Base-by-base conservation (phyloP, 805 yeast genomes). In the Nakazawaea anatomiae region DNA sequence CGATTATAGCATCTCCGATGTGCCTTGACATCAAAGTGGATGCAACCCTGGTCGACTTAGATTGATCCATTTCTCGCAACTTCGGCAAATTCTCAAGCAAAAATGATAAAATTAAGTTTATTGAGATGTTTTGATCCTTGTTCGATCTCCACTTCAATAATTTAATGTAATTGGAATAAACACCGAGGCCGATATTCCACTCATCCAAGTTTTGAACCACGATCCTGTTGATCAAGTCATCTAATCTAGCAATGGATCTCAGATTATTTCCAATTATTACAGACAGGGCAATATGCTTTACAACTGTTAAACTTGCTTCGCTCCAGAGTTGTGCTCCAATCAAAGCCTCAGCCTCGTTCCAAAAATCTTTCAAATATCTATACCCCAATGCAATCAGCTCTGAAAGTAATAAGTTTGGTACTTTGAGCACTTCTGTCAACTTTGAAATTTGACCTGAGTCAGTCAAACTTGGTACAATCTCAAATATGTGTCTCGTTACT, bases 271-370 rank as follows among this genome's bases (percentile, higher is more conserved):
- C 71, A 12, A 83, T 76, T 1, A 91, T 79, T 3, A 84, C 77
- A 11, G 66, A 63, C 7, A 98, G 98, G 0, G 92, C 98, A 32
- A 89, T 85, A 3, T 72, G 63, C 1, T 69, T 60, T 7, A 83
- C 58, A 4, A 88, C 66, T 1, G 80, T 67, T 2, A 67, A 61
- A 59, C 88, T 94, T 0, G 96, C 96, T 39, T 79, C 82, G 0
- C 66, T 71, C 70, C 78, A 79, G 46, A 76, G 63, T 9, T 70
- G 72, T 0, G 96, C 96, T 10, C 71, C 73, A 1, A 89, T 66
- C 44, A 85, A 74, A 31, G 83, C 79, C 44, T 74, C 70, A 1
- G 83, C 81, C 57, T 89, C 89, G 12, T 75, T 70, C 67, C 82
- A 72, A 56, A 71, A 76, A 46, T 85, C 76, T 2, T 77, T 80